A percentile compares a stretch with the other conserved stretches of the same genome.
Evolutionary conservation across 306 rosid genomes (phyloP).

Genomic region (Hippophae rhamnoides): DNA sequence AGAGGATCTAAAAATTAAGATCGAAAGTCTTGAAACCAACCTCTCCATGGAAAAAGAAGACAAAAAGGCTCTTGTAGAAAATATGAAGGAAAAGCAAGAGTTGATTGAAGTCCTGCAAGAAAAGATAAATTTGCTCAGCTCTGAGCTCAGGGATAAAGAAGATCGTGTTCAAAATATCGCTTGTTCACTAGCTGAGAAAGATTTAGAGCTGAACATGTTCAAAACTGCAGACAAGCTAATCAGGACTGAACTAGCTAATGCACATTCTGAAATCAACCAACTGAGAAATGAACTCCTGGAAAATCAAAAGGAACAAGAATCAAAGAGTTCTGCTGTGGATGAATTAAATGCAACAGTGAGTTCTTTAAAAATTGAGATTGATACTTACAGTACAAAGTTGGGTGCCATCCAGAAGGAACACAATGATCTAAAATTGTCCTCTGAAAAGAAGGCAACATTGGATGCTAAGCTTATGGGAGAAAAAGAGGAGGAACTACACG

Average conservation of each 20-base stretch:
- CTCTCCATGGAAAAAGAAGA: conserved; percentile 26
- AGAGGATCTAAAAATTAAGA: conserved; percentile 50
- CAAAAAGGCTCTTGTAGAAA: conserved; percentile 41
- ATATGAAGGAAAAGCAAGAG: conserved; percentile 26
- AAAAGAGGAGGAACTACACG: conserved; percentile 48
- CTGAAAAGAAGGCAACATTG: conserved; percentile 46
- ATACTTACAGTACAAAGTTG: conserved; percentile 34
- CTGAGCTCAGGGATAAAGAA: conserved; percentile 52
- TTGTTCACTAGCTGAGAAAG: conserved; percentile 59
- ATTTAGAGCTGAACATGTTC: conserved; percentile 52
- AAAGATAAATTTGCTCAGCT: conserved; percentile 41
- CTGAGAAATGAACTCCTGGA: conserved; percentile 47
- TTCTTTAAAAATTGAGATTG: conserved; percentile 39
- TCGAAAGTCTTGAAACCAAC: conserved; percentile 31
- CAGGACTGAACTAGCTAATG: conserved; percentile 40
- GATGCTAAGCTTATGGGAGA: conserved; percentile 53
- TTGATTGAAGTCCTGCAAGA: conserved; percentile 28
- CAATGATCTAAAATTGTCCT: conserved; percentile 37
- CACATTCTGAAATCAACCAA: conserved; percentile 41
- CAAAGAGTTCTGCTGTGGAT: conserved; percentile 37
- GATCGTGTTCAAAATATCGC: conserved; percentile 36
- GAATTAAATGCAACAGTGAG: conserved; percentile 40
- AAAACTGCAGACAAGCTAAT: conserved; percentile 32
- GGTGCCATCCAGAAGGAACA: conserved; percentile 37
- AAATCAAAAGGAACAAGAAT: conserved; percentile 43